Conservation (phyloP, 164 flowering plant species). For the Paratinospora sagittata region DNA sequence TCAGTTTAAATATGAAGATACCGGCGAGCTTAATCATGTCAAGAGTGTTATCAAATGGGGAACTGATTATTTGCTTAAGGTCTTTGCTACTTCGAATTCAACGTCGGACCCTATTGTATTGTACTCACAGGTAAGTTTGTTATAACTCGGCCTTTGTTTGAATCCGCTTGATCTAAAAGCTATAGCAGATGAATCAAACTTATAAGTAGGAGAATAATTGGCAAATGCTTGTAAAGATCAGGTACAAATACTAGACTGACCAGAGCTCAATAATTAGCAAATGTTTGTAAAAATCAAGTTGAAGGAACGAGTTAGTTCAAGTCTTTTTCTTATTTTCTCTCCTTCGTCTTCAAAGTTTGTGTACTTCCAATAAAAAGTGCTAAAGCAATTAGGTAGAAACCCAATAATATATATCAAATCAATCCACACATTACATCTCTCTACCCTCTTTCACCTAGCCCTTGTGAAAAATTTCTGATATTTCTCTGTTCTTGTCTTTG, state of each 20-base stretch:
- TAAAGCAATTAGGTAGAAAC: too few relatives aligned
- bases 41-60: conserved; percentile 73
- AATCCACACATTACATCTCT: too few relatives aligned
- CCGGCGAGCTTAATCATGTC: conserved; percentile 52
- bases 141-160: not conserved
- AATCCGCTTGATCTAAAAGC: too few relatives aligned
- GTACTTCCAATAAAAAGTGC: too few relatives aligned
- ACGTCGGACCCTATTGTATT: conserved; percentile 21
- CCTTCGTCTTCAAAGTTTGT: too few relatives aligned
- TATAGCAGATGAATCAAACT: not conserved
- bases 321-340: not conserved
- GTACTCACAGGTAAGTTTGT: conserved; percentile 44
- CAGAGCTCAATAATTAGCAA: not conserved
- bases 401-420: too few relatives aligned
- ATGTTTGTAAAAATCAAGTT: too few relatives aligned
- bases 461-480: not conserved
- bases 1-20: conserved; percentile 39
- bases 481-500: not conserved
- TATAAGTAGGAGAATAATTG: not conserved
- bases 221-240: too few relatives aligned
- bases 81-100: conserved; percentile 30
- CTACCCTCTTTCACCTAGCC: too few relatives aligned
- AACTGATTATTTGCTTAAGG: conserved; percentile 55
- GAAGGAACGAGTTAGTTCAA: not conserved
- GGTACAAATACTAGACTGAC: too few relatives aligned